Conservation (phyloP, 345 rosid species). For the Euphorbia tirucalli region DNA sequence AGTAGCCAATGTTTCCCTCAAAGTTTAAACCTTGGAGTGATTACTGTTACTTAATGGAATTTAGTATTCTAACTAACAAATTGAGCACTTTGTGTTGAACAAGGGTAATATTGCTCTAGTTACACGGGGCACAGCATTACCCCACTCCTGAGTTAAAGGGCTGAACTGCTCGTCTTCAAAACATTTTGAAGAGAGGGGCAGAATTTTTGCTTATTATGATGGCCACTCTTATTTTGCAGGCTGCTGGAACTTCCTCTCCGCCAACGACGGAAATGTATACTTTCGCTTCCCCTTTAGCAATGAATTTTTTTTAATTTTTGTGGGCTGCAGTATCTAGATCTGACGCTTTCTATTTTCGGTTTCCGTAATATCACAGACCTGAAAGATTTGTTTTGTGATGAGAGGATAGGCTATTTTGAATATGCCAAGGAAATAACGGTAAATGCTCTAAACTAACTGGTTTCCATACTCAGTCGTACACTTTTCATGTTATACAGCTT, state of each 20-base stretch:
- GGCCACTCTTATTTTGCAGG: slow-evolving; percentile 40
- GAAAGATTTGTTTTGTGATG: slow-evolving; percentile 56
- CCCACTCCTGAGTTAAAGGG: too few species aligned
- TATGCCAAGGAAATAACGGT: slow-evolving; percentile 70
- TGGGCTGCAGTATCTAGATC: slow-evolving; percentile 9
- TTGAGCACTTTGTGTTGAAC: too few species aligned
- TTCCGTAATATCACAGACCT: slow-evolving; percentile 39
- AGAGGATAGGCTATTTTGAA: slow-evolving; percentile 62
- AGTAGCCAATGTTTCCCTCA: background rate
- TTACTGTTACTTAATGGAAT: too few species aligned
- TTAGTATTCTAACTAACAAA: too few species aligned
- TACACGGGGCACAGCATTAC: too few species aligned
- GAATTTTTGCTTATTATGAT: slow-evolving; percentile 3
- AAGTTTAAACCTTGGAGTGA: too few species aligned
- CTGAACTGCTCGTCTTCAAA: too few species aligned
- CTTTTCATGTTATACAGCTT: slow-evolving; percentile 7
- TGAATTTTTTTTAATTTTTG: slow-evolving; percentile 6
- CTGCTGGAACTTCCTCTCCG: slow-evolving; percentile 63
- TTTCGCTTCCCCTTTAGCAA: background rate
- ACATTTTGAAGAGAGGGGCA: too few species aligned
- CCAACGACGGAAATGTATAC: slow-evolving; percentile 58
- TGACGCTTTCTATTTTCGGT: background rate
- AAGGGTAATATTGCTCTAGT: too few species aligned
- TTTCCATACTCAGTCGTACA: background rate
- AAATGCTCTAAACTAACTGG: slow-evolving; percentile 24